phyloP scores from a whole-genome alignment of 1,284 basidiomycete species.

The Prillingera fragicola region DNA sequence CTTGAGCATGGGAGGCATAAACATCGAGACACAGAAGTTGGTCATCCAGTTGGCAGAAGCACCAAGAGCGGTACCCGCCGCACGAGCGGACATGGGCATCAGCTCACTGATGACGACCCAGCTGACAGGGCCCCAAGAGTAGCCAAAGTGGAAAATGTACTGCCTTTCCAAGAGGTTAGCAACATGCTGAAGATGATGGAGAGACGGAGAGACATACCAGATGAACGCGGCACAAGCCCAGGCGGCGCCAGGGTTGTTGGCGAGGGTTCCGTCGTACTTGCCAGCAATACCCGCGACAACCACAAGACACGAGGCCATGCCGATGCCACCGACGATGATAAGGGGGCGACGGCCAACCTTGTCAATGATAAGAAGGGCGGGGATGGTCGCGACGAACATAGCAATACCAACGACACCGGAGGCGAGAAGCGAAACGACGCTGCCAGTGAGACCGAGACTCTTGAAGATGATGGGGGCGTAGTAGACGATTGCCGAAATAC shows the following conservation, averaged over 20 bases:
- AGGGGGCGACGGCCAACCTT: slow-evolving; percentile 26
- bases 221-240: slow-evolving; percentile 22
- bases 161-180: no score
- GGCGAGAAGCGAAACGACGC: slow-evolving; percentile 36
- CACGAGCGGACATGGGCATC: slow-evolving; percentile 19
- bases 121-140: slow-evolving; percentile 16
- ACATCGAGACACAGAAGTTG: slow-evolving; percentile 21
- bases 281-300: slow-evolving; percentile 22
- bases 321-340: slow-evolving; percentile 20
- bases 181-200: no score
- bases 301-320: slow-evolving; percentile 23
- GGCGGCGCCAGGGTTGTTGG: slow-evolving; percentile 6
- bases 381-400: slow-evolving; percentile 38
- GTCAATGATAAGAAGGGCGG: slow-evolving; percentile 30
- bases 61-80: slow-evolving; percentile 16
- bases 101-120: slow-evolving; percentile 25
- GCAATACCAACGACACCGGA: slow-evolving; percentile 41
- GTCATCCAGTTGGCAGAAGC: slow-evolving; percentile 24
- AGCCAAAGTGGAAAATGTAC: slow-evolving; percentile 21
- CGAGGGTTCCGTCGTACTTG: slow-evolving; percentile 9
- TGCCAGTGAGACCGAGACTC: slow-evolving; percentile 26
- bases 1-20: slow-evolving; percentile 20
- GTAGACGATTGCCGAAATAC: slow-evolving; percentile 27
- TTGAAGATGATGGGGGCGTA: slow-evolving; percentile 25
- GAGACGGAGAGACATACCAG: no score